Base-by-base conservation (phyloP, 2,329 filamentous ascomycete genomes). In the Trichoderma simmonsii region DNA sequence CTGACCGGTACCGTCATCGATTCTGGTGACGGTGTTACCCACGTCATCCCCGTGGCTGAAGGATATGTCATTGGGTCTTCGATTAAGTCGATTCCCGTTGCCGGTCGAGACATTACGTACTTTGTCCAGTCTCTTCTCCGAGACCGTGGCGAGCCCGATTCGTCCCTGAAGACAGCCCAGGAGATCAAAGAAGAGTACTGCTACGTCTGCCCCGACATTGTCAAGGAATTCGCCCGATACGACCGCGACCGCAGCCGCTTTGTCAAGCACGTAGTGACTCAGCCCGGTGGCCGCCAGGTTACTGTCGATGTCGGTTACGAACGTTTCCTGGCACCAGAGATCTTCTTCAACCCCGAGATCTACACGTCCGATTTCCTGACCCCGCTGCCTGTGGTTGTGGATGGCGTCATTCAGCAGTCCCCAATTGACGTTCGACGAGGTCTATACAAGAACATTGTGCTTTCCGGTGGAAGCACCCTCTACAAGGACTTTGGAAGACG, bases 261-360 rank as follows among this genome's bases (percentile, higher is more conserved):
- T 84, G 88, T 92, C 77, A 94, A 97, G 84, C 95, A 99, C 83
- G 90, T 92, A 24, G 94, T 98, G 72, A 90, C 90, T 71, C 91
- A 96, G 73, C 92, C 94, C 30, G 95, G 95, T 77, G 96, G 96
- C 74, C 92, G 93, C 77, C 91, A 93, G 77, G 91, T 95, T 26
- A 89, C 86, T 2, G 94, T 99, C 61, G 97, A 99, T 78, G 93
- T 99, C 68, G 96, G 96, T 68, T 99, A 98, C 84, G 96, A 99
- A 83, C 93, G 96, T 39, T 99, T 99, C 88, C 87, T 99, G 73
- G 96, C 96, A 3, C 97, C 97, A 28, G 96, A 99, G 83, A 99
- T 99, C 80, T 99, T 99, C 85, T 99, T 99, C 90, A 99, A 99
- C 84, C 96, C 96, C 34, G 96, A 99, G 85, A 99, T 99, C 79